A percentile compares a stretch with the other conserved stretches of the same genome.
phyloP scores from a whole-genome alignment of 2,329 filamentous ascomycete species.

The Trematosphaeria pertusa region DNA sequence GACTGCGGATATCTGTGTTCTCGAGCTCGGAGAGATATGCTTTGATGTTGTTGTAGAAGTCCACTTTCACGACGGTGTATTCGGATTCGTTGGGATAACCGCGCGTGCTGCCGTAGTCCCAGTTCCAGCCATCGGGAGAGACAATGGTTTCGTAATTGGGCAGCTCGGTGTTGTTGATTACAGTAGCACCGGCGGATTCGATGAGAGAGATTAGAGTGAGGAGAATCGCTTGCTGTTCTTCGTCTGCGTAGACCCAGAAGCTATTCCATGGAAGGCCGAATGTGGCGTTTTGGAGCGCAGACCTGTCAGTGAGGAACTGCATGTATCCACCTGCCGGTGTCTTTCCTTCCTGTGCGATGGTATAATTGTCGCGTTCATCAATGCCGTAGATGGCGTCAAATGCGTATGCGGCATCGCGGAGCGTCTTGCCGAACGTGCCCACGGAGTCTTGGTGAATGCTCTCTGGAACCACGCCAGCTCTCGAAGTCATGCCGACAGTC shows the following conservation, averaged over 20 bases:
- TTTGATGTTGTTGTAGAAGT: constrained; percentile 72
- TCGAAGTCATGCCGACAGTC: constrained; percentile 74
- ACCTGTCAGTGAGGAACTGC: constrained; percentile 62
- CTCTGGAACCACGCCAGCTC: constrained; percentile 66
- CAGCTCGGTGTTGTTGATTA: constrained; percentile 75
- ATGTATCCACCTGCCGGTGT: constrained; percentile 65
- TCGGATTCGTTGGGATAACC: constrained; percentile 75
- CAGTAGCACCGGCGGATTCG: constrained; percentile 66
- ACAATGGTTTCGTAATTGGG: constrained; percentile 68
- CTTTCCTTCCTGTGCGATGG: constrained; percentile 61
- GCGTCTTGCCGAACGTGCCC: constrained; percentile 70
- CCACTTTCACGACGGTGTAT: constrained; percentile 74
- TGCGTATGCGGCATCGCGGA: constrained; percentile 71
- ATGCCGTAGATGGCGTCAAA: constrained; percentile 73
- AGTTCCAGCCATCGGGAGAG: constrained; percentile 74
- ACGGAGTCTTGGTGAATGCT: constrained; percentile 72
- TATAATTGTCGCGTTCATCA: constrained; percentile 71
- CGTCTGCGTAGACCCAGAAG: constrained; percentile 70
- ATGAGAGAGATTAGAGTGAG: constrained; percentile 60
- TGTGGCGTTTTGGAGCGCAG: constrained; percentile 64
- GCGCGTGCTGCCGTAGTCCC: constrained; percentile 69
- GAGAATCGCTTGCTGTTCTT: constrained; percentile 63
- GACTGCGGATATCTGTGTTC: constrained; percentile 50
- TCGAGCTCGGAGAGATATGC: constrained; percentile 67
- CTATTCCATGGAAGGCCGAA: constrained; percentile 77